Conservation (phyloP, 2,329 filamentous ascomycete species). For the Colletotrichum karsti region DNA sequence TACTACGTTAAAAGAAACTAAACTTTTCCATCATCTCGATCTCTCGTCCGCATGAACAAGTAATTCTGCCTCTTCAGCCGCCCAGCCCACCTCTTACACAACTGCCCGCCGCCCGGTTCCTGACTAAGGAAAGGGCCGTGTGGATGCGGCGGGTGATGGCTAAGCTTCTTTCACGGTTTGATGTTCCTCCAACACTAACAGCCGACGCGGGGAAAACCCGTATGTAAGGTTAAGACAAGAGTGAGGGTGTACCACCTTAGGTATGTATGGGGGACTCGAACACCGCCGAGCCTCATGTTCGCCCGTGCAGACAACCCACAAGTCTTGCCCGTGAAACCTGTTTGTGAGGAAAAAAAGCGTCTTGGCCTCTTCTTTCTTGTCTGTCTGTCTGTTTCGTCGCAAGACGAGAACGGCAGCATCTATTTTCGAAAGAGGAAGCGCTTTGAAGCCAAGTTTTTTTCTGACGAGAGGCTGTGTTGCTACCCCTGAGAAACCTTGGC, state of each 20-base stretch:
- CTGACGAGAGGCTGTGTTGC: neutral
- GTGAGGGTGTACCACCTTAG: too few species aligned
- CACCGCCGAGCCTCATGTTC: conserved; percentile 18
- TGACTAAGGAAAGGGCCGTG: too few species aligned
- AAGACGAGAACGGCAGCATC: neutral
- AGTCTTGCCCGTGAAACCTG: neutral
- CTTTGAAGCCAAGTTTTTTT: neutral
- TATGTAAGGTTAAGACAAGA: too few species aligned
- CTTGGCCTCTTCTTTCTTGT: too few species aligned
- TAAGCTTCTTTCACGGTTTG: conserved; percentile 14
- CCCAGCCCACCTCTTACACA: too few species aligned
- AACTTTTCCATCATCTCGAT: neutral
- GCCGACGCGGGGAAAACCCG: too few species aligned
- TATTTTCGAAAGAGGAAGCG: conserved; percentile 14
- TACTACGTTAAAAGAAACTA: neutral
- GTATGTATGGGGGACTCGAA: neutral
- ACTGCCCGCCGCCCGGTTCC: neutral
- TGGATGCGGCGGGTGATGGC: too few species aligned
- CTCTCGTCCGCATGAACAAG: neutral
- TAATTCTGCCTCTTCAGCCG: neutral
- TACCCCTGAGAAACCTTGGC: neutral
- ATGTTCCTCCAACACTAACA: neutral
- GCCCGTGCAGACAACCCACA: neutral
- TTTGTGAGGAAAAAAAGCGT: neutral
- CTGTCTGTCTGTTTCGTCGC: too few species aligned